Percentiles rank a stretch among this genome's conserved stretches.
Conservation (phyloP, 140 eudicot genomes). For the Bidens hawaiensis region DNA sequence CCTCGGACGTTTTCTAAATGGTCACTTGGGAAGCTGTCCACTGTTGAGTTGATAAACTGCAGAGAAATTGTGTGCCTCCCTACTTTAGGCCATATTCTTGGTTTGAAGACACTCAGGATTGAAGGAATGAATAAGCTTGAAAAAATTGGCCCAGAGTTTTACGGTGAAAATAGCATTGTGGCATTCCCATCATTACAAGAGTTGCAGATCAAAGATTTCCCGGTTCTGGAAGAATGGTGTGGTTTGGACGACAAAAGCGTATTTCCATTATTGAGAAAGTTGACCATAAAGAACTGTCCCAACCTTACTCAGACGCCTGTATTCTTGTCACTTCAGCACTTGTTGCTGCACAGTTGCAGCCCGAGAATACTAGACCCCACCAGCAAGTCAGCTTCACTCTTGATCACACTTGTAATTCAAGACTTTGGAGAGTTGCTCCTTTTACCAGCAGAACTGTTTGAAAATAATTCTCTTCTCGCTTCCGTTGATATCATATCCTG, state of each 20-base stretch:
- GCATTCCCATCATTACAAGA: conserved; percentile 35
- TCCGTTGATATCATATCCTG: conserved; percentile 16
- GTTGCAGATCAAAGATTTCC: conserved; percentile 13
- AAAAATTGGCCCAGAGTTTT: conserved; percentile 14
- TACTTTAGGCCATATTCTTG: conserved; percentile 24
- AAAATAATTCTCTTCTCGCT: conserved; percentile 6
- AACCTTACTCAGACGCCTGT: conserved; percentile 9
- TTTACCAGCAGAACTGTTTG: conserved; percentile 20
- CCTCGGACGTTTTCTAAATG: conserved; percentile 20
- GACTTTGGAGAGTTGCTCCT: conserved; percentile 3
- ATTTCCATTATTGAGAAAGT: conserved; percentile 23
- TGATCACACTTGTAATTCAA: conserved; percentile 14
- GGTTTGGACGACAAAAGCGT: not conserved
- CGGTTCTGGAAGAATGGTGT: conserved; percentile 14
- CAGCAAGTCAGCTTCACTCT: conserved; percentile 12
- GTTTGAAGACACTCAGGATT: conserved; percentile 18
- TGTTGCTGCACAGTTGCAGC: conserved; percentile 4
- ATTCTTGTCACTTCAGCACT: conserved; percentile 20
- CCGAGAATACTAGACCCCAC: not conserved
- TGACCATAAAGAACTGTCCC: conserved; percentile 14
- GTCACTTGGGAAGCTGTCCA: conserved; percentile 28
- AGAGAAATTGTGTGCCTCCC: conserved; percentile 21
- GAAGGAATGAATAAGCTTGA: conserved; percentile 18
- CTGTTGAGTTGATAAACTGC: conserved; percentile 23
- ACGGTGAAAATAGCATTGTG: conserved; percentile 2